Conservation (phyloP, 2,329 filamentous ascomycete species). For the Arthroderma uncinatum region DNA sequence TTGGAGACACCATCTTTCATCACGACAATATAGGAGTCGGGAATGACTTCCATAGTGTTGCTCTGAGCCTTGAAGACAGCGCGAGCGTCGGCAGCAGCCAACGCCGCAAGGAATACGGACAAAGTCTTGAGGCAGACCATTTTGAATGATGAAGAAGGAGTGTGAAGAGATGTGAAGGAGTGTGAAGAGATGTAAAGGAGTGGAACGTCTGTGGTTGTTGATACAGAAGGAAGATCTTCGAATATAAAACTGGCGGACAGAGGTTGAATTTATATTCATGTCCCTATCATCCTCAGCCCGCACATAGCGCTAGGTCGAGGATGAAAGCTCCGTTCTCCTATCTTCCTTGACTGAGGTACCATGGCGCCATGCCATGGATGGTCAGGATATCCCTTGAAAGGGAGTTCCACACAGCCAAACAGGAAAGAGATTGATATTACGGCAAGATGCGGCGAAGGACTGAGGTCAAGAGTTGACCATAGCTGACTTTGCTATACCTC, state of each 20-base stretch:
- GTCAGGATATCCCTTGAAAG: conserved; percentile 3
- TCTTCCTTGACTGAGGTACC: not conserved
- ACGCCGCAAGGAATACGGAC: conserved; percentile 9
- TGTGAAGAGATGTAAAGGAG: not conserved
- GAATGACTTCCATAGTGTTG: conserved; percentile 8
- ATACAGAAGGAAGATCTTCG: not conserved
- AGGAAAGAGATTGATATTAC: not conserved
- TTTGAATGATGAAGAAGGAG: not conserved
- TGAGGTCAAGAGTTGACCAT: conserved; percentile 3
- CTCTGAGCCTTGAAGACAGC: conserved; percentile 8
- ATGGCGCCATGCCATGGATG: not conserved
- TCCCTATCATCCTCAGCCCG: not conserved
- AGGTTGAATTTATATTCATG: not conserved
- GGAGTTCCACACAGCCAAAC: not conserved
- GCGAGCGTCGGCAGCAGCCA: conserved; percentile 9
- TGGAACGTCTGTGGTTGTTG: not conserved
- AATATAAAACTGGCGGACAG: not conserved
- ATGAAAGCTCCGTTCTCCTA: not conserved
- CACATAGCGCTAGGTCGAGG: not conserved
- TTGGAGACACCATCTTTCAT: conserved; percentile 14
- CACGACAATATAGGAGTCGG: conserved; percentile 14
- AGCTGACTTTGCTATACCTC: not conserved
- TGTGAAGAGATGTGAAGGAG: too few relatives aligned
- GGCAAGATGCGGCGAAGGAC: not conserved
- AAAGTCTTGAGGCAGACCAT: conserved; percentile 13